A percentile compares a stretch with the other conserved stretches of the same genome.
Conservation (phyloP, 1,139 yeast genomes). For the Pneumocystis canis region DNA sequence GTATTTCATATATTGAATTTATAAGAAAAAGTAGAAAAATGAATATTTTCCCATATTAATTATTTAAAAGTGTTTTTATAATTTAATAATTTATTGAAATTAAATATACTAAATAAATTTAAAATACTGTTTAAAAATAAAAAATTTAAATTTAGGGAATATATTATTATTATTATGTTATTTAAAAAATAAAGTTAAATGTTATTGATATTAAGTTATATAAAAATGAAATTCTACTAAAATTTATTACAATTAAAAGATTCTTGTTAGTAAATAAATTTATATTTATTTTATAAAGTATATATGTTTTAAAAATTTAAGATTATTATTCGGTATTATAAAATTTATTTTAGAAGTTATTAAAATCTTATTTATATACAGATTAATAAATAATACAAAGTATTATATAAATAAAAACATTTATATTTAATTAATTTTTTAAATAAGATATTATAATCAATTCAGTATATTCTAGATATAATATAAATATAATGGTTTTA, state of each 20-base stretch:
- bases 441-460: background rate
- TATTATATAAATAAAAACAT: background rate
- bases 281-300: conserved; percentile 57
- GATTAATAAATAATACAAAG: conserved; percentile 14
- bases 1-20: conserved; percentile 17
- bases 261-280: conserved; percentile 62
- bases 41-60: conserved; percentile 63
- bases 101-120: background rate
- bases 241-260: conserved; percentile 7
- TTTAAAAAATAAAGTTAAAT: conserved; percentile 21
- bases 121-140: conserved; percentile 9
- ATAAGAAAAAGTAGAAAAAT: conserved; percentile 64
- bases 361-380: conserved; percentile 55
- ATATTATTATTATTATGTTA: conserved; percentile 40
- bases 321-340: conserved; percentile 26
- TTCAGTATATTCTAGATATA: conserved; percentile 3
- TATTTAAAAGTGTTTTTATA: conserved; percentile 71
- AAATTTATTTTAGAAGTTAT: conserved; percentile 52
- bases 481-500: conserved; percentile 42
- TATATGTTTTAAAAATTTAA: conserved; percentile 21
- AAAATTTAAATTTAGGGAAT: conserved; percentile 36
- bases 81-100: conserved; percentile 29
- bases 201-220: conserved; percentile 37
- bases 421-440: conserved; percentile 2
- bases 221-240: conserved; percentile 34